Conservation (phyloP, 345 rosid species). For the Bretschneidera sinensis region DNA sequence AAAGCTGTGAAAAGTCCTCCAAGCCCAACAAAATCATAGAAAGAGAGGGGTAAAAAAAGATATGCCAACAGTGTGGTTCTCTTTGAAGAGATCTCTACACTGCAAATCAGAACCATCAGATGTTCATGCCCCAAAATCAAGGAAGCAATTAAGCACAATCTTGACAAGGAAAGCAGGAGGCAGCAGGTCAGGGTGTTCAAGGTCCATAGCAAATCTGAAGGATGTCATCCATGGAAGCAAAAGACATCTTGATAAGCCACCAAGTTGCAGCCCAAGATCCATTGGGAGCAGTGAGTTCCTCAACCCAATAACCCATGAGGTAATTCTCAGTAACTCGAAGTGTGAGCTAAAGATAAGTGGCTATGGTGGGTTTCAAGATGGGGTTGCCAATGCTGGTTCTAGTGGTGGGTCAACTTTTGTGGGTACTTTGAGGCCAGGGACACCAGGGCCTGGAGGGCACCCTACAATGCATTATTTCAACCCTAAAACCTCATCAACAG, state of each 20-base stretch:
- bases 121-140: conserved; percentile 53
- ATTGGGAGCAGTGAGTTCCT: conserved; percentile 99
- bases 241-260: conserved; percentile 81
- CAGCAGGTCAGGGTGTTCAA: conserved; percentile 93
- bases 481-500: conserved; percentile 41
- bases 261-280: conserved; percentile 95
- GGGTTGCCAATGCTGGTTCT: conserved; percentile 27
- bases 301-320: conserved; percentile 96
- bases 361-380: conserved; percentile 54
- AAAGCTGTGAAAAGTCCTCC: not conserved
- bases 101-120: conserved; percentile 60
- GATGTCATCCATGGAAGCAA: conserved; percentile 99
- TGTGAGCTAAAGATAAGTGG: conserved; percentile 97
- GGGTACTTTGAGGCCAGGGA: conserved; percentile 84
- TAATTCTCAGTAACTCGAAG: conserved; percentile 78
- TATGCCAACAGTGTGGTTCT: conserved; percentile 78
- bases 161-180: conserved; percentile 65
- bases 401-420: conserved; percentile 58
- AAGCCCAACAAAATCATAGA: not conserved
- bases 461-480: conserved; percentile 71
- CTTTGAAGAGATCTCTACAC: conserved; percentile 57
- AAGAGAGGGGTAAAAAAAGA: not conserved
- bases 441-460: conserved; percentile 72
- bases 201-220: conserved; percentile 97
- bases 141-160: conserved; percentile 48